Conservation (phyloP, 2,329 filamentous ascomycete species). For the Ophiostoma pallidulum region DNA sequence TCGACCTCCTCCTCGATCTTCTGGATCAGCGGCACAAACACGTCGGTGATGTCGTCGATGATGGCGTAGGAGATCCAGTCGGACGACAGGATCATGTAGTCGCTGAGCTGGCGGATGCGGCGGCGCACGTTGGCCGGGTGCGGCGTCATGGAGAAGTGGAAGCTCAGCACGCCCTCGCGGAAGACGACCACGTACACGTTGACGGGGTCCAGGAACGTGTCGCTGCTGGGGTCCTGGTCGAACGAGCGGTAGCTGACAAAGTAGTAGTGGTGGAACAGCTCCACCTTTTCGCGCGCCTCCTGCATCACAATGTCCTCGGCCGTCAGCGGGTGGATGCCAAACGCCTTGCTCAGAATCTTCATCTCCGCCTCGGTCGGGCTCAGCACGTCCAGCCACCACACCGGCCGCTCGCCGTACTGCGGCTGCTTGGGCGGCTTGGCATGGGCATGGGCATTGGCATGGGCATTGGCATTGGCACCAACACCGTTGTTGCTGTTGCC, state of each 20-base stretch:
- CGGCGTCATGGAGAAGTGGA: slow-evolving; percentile 93
- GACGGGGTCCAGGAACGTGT: slow-evolving; percentile 86
- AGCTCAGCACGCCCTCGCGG: slow-evolving; percentile 86
- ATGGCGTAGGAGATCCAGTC: slow-evolving; percentile 99
- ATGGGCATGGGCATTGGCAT: slow-evolving; percentile 7
- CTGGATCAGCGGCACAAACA: slow-evolving; percentile 85
- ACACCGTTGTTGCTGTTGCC: too few relatives aligned
- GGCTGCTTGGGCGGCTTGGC: slow-evolving; percentile 21
- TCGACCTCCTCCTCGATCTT: slow-evolving; percentile 94
- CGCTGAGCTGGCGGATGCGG: slow-evolving; percentile 83
- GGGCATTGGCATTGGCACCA: too few relatives aligned
- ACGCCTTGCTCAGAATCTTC: slow-evolving; percentile 84
- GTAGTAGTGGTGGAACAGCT: slow-evolving; percentile 95
- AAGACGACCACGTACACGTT: slow-evolving; percentile 98
- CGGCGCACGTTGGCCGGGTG: slow-evolving; percentile 94
- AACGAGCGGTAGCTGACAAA: slow-evolving; percentile 98
- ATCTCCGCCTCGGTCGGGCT: slow-evolving; percentile 90
- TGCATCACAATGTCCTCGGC: slow-evolving; percentile 96
- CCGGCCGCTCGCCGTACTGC: slow-evolving; percentile 69
- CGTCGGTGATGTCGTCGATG: slow-evolving; percentile 97
- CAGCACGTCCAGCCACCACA: slow-evolving; percentile 93
- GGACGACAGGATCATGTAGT: slow-evolving; percentile 84
- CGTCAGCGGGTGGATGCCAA: slow-evolving; percentile 91
- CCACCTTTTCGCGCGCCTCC: slow-evolving; percentile 94
- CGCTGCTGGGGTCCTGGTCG: slow-evolving; percentile 83